Percentiles rank a stretch among this genome's conserved stretches.
Conservation (phyloP, 2,329 filamentous ascomycete species). For the Xylariomycetidae sp. region DNA sequence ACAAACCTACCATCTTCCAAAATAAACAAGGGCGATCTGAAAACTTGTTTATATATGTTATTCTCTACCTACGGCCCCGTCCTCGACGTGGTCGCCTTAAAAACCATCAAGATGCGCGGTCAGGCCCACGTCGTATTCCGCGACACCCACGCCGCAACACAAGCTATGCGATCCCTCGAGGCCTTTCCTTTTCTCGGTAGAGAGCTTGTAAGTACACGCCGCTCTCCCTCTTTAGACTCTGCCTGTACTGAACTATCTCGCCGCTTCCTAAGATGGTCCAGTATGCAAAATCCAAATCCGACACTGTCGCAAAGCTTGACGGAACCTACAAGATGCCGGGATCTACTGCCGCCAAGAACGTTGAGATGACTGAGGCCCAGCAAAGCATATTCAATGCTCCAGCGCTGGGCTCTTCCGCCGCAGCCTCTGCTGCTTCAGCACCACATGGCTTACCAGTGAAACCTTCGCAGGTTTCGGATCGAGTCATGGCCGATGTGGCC, state of each 20-base stretch:
- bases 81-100: slow-evolving; percentile 85
- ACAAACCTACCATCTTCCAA: slow-evolving; percentile 82
- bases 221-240: not conserved
- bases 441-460: slow-evolving; percentile 41
- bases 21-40: slow-evolving; percentile 82
- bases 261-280: slow-evolving; percentile 64
- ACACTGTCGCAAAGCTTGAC: slow-evolving; percentile 85
- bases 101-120: slow-evolving; percentile 88
- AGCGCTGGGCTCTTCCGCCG: slow-evolving; percentile 43
- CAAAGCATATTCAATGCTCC: slow-evolving; percentile 76
- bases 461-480: slow-evolving; percentile 42
- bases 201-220: slow-evolving; percentile 62
- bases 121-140: slow-evolving; percentile 92
- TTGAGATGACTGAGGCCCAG: slow-evolving; percentile 68
- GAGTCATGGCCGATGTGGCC: slow-evolving; percentile 45
- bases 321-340: slow-evolving; percentile 76
- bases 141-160: slow-evolving; percentile 85
- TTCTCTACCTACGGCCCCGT: slow-evolving; percentile 93
- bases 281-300: slow-evolving; percentile 86
- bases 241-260: not conserved
- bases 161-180: slow-evolving; percentile 86
- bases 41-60: slow-evolving; percentile 83
- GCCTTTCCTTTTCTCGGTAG: slow-evolving; percentile 81
- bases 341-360: slow-evolving; percentile 47
- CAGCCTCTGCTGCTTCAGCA: slow-evolving; percentile 32